Percentiles rank a stretch among this genome's conserved stretches.
These are phyloP conservation scores for Entomortierella chlamydospora DNA, from an alignment of 192 early-diverging fungal species.

Conservation along the genomic window DNA sequence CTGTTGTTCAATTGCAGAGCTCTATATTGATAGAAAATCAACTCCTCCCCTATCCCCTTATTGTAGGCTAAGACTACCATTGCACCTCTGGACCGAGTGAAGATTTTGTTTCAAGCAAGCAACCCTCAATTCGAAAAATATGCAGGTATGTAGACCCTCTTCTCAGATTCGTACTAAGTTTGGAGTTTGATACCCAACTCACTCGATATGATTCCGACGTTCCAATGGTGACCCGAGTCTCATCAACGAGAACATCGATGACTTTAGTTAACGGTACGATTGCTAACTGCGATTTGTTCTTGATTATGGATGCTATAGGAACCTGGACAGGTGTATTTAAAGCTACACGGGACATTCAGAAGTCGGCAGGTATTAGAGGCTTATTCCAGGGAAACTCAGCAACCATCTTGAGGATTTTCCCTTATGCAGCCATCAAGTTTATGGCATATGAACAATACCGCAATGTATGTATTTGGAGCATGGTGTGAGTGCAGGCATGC, in stretches of 20 bases:
- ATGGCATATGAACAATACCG: slow-evolving; percentile 95
- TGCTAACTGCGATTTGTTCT: background rate
- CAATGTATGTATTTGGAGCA: slow-evolving; percentile 56
- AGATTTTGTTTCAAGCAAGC: slow-evolving; percentile 87
- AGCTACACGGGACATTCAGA: slow-evolving; percentile 81
- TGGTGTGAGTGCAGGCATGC: too few species aligned
- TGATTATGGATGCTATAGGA: slow-evolving; percentile 63
- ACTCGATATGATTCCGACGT: too few species aligned
- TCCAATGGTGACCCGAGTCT: too few species aligned
- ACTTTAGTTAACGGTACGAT: too few species aligned
- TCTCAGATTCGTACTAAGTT: background rate
- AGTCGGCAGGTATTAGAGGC: slow-evolving; percentile 76
- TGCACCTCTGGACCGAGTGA: slow-evolving; percentile 87
- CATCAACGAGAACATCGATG: background rate
- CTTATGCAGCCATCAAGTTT: slow-evolving; percentile 97
- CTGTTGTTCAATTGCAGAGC: too few species aligned
- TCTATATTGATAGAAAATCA: too few species aligned
- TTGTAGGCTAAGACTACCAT: slow-evolving; percentile 78
- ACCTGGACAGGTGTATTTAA: slow-evolving; percentile 84
- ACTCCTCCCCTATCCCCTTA: background rate
- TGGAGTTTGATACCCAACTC: too few species aligned
- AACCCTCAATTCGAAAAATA: slow-evolving; percentile 77
- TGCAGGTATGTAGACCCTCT: slow-evolving; percentile 56
- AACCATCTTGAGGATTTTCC: slow-evolving; percentile 94
- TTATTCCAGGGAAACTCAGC: slow-evolving; percentile 97